Conservation (phyloP, 108 stramenopile species). For the Discostella stelligeroides region DNA sequence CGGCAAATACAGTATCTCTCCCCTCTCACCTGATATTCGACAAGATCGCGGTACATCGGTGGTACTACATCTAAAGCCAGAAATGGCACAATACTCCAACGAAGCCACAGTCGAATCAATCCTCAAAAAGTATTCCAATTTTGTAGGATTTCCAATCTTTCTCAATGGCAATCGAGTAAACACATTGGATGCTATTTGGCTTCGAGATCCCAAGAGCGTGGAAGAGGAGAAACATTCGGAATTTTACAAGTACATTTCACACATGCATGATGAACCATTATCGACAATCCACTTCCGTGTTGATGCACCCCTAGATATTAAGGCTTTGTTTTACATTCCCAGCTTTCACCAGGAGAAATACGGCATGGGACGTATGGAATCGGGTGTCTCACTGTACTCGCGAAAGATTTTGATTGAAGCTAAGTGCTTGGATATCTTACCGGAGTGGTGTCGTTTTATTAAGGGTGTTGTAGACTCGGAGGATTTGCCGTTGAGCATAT, state of each 20-base stretch:
- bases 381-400: conserved; percentile 93
- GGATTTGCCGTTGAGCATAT: conserved; percentile 96
- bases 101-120: conserved; percentile 83
- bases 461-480: conserved; percentile 98
- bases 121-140: conserved; percentile 96
- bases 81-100: conserved; percentile 79
- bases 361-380: conserved; percentile 98
- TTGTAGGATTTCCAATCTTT: conserved; percentile 97
- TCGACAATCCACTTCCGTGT: conserved; percentile 90
- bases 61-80: conserved; percentile 87
- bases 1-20: conserved; percentile 83
- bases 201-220: conserved; percentile 86
- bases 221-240: conserved; percentile 90
- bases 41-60: conserved; percentile 90
- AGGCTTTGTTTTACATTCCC: conserved; percentile 96
- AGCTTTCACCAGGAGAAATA: conserved; percentile 97
- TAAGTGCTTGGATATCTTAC: conserved; percentile 90
- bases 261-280: conserved; percentile 88
- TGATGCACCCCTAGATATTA: conserved; percentile 98
- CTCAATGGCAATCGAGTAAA: conserved; percentile 95
- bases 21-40: conserved; percentile 61
- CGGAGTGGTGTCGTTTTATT: conserved; percentile 97
- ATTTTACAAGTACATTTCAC: conserved; percentile 95
- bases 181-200: conserved; percentile 96
- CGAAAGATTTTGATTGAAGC: conserved; percentile 96